Evolutionary conservation across 768 basidiomycete species (phyloP).

Genomic region (Glaciozyma martinii): DNA sequence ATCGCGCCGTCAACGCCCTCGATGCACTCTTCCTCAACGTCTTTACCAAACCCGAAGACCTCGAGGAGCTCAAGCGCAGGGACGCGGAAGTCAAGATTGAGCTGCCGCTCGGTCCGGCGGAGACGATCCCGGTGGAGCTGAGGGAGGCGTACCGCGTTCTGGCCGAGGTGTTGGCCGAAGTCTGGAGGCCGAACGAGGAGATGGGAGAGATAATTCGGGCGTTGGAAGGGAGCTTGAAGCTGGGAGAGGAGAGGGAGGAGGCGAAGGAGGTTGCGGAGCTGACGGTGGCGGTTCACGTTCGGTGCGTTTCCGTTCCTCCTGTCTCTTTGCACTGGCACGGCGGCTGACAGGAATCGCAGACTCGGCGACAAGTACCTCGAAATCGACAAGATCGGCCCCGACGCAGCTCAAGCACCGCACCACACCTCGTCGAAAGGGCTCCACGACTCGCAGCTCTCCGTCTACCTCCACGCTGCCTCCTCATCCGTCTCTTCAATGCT

Average conservation of each 20-base stretch:
- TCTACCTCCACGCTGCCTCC: constrained; percentile 19
- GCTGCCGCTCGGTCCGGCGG: background rate
- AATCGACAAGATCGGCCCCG: constrained; percentile 12
- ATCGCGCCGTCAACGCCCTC: constrained; percentile 22
- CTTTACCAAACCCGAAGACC: background rate
- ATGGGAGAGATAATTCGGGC: background rate
- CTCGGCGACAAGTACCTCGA: constrained; percentile 31
- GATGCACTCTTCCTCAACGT: constrained; percentile 12
- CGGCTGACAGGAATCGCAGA: background rate
- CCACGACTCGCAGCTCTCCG: background rate
- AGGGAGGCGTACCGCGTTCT: constrained; percentile 11
- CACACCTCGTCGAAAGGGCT: constrained; percentile 3
- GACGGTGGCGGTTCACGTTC: constrained; percentile 25
- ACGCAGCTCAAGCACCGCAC: background rate
- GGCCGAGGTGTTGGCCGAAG: background rate
- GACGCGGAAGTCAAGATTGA: background rate
- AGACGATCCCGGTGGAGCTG: constrained; percentile 16
- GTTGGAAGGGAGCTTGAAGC: background rate
- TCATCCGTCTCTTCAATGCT: constrained; percentile 14
- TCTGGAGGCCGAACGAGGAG: constrained; percentile 14
- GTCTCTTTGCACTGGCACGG: background rate
- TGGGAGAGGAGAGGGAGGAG: background rate
- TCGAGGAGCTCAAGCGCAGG: constrained; percentile 5
- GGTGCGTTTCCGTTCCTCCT: constrained; percentile 1
- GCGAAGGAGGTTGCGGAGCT: constrained; percentile 14